Conservation (phyloP, 495 filamentous ascomycete species). For the Aspergillus baeticus region DNA sequence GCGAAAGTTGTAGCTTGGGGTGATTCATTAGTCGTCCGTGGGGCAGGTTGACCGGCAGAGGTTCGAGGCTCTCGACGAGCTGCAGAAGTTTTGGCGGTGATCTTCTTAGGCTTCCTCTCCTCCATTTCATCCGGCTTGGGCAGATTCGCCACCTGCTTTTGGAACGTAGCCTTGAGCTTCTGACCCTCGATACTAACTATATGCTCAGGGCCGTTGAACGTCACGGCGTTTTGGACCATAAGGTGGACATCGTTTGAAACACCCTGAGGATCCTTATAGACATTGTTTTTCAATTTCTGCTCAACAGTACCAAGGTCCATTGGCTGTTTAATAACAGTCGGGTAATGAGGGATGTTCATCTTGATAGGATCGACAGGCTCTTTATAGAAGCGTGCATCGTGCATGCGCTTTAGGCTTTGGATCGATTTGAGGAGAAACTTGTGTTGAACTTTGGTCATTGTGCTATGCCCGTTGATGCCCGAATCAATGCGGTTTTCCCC, state of each 20-base stretch:
- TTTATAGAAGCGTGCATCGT: constrained; percentile 68
- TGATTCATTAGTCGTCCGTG: constrained; percentile 40
- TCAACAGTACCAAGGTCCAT: constrained; percentile 87
- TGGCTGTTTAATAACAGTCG: constrained; percentile 65
- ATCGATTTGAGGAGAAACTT: constrained; percentile 54
- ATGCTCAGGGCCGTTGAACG: constrained; percentile 82
- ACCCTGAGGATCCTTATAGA: constrained; percentile 62
- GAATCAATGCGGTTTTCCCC: constrained; percentile 18
- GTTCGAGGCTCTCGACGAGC: constrained; percentile 55
- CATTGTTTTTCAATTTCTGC: constrained; percentile 65
- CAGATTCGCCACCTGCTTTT: constrained; percentile 52
- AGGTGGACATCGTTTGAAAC: constrained; percentile 70
- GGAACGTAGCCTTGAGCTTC: constrained; percentile 60
- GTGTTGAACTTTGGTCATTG: constrained; percentile 57
- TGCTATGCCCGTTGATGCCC: constrained; percentile 17
- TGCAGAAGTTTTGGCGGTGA: constrained; percentile 47
- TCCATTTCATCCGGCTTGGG: constrained; percentile 53
- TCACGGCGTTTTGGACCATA: constrained; percentile 70
- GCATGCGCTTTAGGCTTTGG: constrained; percentile 76
- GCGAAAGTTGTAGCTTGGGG: constrained; percentile 70
- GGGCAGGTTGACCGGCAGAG: constrained; percentile 32
- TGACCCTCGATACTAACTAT: constrained; percentile 62
- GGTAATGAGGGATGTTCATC: constrained; percentile 71
- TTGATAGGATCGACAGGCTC: constrained; percentile 70
- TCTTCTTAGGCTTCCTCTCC: constrained; percentile 62